Evolutionary conservation across 768 basidiomycete genomes (phyloP).

Genomic region (Phylloporus sp.): DNA sequence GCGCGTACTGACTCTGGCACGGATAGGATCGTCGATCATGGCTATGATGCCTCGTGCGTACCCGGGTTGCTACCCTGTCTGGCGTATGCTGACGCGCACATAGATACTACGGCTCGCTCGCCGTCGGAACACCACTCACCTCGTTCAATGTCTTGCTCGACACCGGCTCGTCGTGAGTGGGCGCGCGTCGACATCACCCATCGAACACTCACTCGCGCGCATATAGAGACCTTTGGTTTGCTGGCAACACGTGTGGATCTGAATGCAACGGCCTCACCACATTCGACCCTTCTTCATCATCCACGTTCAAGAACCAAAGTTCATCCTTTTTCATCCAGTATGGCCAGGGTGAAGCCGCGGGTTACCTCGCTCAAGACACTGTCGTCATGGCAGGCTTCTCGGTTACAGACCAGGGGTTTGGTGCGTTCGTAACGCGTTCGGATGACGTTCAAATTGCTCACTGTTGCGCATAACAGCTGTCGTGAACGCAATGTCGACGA

Average conservation of each 20-base stretch:
- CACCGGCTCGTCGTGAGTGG: constrained; percentile 42
- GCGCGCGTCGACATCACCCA: neutral
- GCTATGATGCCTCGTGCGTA: constrained; percentile 58
- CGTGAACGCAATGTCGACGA: constrained; percentile 35
- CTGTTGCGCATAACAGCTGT: constrained; percentile 28
- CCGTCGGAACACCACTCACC: constrained; percentile 44
- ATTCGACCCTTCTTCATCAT: constrained; percentile 35
- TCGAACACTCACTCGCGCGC: constrained; percentile 12
- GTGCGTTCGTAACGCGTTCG: constrained; percentile 6
- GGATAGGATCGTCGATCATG: constrained; percentile 59
- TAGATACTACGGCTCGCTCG: constrained; percentile 38
- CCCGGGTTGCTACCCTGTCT: neutral
- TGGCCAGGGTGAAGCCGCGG: constrained; percentile 46
- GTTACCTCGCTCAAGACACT: constrained; percentile 42
- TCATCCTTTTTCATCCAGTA: constrained; percentile 42
- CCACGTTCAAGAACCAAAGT: constrained; percentile 35
- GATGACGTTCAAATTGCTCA: neutral
- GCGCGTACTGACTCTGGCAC: constrained; percentile 1
- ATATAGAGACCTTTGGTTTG: constrained; percentile 49
- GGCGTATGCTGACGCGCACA: neutral
- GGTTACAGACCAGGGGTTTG: constrained; percentile 45
- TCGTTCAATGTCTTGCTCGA: constrained; percentile 50
- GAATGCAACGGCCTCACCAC: constrained; percentile 28
- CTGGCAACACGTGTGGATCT: constrained; percentile 29
- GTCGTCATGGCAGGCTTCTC: constrained; percentile 52